Evolutionary conservation across 805 yeast species (phyloP), one percentile per base, ranked within the genome.

Genomic region (Yarrowia hollandica): DNA sequence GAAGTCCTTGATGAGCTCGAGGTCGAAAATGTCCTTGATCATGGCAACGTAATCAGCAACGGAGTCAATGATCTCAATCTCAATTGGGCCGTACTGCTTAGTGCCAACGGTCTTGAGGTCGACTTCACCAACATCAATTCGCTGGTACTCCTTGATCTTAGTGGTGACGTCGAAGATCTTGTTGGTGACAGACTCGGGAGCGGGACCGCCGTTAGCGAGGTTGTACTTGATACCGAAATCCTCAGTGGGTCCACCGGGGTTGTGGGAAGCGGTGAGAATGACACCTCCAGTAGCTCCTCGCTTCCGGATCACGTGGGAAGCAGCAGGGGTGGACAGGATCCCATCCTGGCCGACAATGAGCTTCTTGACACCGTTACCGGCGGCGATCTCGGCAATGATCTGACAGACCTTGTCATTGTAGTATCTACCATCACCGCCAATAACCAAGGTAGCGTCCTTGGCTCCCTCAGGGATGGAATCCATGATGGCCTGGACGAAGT

Each of bases 361-460:
- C 71, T 89, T 88, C 66, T 76, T 78, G 59, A 91, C 96, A 33
- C 96, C 96, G 70, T 92, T 92, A 46, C 92, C 99, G 28, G 96
- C 95, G 62, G 88, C 86, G 58, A 92, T 88, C 65, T 83, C 75
- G 31, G 89, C 86, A 67, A 92, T 92, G 69, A 85, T 75, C 70
- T 90, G 88, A 67, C 94, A 82, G 37, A 90, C 91, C 42, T 77
- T 79, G 65, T 82, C 86, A 70, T 91, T 91, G 77, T 90, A 94
- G 78, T 78, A 92, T 66, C 99, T 84, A 44, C 98, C 98, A 71
- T 92, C 99, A 61, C 99, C 99, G 61, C 99, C 99, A 64, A 92
- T 84, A 1, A 91, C 97, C 62, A 92, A 76, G 3, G 86, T 82
- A 4, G 97, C 78, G 60, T 76, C 86, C 59, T 80, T 59, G 7